phyloP scores from a whole-genome alignment of 306 rosid genomes.

The peach (Prunus persica) region DNA sequence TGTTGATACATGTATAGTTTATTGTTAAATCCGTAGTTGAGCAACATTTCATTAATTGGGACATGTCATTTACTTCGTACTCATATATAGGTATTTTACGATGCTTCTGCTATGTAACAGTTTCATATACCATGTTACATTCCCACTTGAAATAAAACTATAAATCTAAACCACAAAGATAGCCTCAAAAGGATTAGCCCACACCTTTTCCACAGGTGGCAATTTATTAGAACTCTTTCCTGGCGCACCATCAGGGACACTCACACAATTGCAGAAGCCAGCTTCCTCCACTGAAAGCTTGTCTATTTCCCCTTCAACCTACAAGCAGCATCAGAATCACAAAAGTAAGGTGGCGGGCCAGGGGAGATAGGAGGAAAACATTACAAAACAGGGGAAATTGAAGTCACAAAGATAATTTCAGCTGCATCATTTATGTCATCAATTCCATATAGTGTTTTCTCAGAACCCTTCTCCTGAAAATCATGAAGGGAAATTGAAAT shows the following conservation, averaged over 20 bases:
- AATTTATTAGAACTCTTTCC: constrained; percentile 55
- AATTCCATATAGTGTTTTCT: constrained; percentile 67
- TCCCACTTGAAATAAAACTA: not conserved
- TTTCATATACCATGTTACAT: not conserved
- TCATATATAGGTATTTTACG: not conserved
- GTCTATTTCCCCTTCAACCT: constrained; percentile 96
- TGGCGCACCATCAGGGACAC: constrained; percentile 91
- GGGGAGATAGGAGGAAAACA: constrained; percentile 4
- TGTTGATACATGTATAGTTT: not conserved
- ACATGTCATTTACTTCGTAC: not conserved
- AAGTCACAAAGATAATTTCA: constrained; percentile 71
- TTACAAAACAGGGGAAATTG: constrained; percentile 18
- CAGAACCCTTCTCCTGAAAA: constrained; percentile 72
- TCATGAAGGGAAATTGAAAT: constrained; percentile 9
- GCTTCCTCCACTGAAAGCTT: constrained; percentile 95
- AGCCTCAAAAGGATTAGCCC: constrained; percentile 3
- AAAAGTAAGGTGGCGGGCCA: not conserved
- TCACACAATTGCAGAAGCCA: constrained; percentile 82
- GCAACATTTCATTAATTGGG: not conserved
- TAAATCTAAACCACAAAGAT: not conserved
- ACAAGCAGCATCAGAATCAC: constrained; percentile 17
- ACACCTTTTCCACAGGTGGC: constrained; percentile 74
- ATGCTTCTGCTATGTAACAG: not conserved
- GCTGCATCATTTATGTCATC: constrained; percentile 68
- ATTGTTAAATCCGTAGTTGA: not conserved